A percentile compares a stretch with the other conserved stretches of the same genome.
Evolutionary conservation across 148 eudicot species (phyloP).

Genomic region (Polygonum maritimum): DNA sequence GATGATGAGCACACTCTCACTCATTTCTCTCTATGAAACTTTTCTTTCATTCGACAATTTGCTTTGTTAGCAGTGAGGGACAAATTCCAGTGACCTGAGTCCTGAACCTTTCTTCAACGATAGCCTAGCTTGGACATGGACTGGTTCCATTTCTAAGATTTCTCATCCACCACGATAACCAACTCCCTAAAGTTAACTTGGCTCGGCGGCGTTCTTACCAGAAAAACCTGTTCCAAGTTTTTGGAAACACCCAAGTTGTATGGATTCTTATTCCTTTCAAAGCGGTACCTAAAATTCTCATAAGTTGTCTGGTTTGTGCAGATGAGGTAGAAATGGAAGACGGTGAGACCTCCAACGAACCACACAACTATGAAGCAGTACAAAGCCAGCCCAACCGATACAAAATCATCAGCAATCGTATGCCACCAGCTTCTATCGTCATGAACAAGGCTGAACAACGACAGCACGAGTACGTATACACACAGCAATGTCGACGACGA

Average conservation of each 20-base stretch:
- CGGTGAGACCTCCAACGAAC: conserved; percentile 86
- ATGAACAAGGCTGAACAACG: conserved; percentile 43
- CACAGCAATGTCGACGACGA: conserved; percentile 63
- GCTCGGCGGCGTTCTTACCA: conserved; percentile 30
- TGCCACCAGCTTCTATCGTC: conserved; percentile 26
- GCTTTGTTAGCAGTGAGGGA: not conserved
- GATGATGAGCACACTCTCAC: not conserved
- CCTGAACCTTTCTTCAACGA: not conserved
- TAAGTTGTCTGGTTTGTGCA: conserved; percentile 81
- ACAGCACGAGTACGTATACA: conserved; percentile 61
- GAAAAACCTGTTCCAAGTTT: conserved; percentile 42
- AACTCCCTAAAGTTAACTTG: conserved; percentile 37
- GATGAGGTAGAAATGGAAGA: conserved; percentile 70
- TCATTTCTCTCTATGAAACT: not conserved
- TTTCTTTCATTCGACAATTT: not conserved
- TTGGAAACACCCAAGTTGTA: conserved; percentile 32
- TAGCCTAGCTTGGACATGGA: conserved; percentile 11
- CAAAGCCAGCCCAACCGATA: conserved; percentile 47
- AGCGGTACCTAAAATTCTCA: conserved; percentile 59
- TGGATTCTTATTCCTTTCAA: conserved; percentile 54
- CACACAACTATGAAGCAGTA: conserved; percentile 81
- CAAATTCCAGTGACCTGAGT: too few relatives aligned
- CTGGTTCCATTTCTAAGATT: conserved; percentile 17
- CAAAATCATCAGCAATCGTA: conserved; percentile 42
- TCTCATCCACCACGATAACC: conserved; percentile 23